Evolutionary conservation across 441 rosid genomes (phyloP).

Genomic region (Pelargonium fulgidum): DNA sequence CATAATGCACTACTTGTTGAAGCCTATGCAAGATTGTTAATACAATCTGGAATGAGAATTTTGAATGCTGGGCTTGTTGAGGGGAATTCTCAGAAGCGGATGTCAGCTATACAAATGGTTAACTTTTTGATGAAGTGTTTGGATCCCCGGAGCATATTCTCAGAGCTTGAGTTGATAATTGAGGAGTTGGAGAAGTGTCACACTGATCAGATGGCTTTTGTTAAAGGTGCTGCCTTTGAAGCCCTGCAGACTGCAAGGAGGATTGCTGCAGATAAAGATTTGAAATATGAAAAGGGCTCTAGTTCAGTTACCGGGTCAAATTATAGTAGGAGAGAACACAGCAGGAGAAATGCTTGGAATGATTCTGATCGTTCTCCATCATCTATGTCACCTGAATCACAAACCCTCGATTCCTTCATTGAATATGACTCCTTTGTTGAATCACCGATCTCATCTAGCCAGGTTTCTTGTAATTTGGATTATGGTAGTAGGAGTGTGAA

Average conservation of each 20-base stretch:
- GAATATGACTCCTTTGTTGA: slow-evolving; percentile 61
- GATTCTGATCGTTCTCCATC: slow-evolving; percentile 36
- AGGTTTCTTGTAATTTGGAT: slow-evolving; percentile 34
- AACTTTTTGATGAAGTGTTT: slow-evolving; percentile 87
- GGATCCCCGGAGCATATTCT: slow-evolving; percentile 69
- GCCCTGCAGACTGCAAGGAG: slow-evolving; percentile 68
- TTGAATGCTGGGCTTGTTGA: slow-evolving; percentile 54
- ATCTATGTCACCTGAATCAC: slow-evolving; percentile 72
- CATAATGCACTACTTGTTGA: slow-evolving; percentile 72
- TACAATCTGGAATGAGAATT: slow-evolving; percentile 70
- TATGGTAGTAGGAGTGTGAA: slow-evolving; percentile 45
- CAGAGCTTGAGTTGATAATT: slow-evolving; percentile 59
- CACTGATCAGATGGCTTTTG: slow-evolving; percentile 69
- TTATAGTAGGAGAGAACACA: slow-evolving; percentile 39
- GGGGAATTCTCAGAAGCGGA: slow-evolving; percentile 71
- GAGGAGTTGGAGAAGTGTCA: slow-evolving; percentile 76
- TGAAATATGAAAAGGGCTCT: slow-evolving; percentile 41
- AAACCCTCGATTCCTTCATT: slow-evolving; percentile 51
- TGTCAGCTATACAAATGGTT: slow-evolving; percentile 89
- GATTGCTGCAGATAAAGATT: slow-evolving; percentile 42
- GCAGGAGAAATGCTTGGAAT: slow-evolving; percentile 30
- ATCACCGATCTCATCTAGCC: slow-evolving; percentile 56
- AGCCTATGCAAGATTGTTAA: slow-evolving; percentile 81
- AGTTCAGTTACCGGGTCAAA: slow-evolving; percentile 48
- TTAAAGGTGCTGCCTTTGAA: slow-evolving; percentile 79